Evolutionary conservation across 345 rosid species (phyloP).

Genomic region (Cochlearia excelsa): DNA sequence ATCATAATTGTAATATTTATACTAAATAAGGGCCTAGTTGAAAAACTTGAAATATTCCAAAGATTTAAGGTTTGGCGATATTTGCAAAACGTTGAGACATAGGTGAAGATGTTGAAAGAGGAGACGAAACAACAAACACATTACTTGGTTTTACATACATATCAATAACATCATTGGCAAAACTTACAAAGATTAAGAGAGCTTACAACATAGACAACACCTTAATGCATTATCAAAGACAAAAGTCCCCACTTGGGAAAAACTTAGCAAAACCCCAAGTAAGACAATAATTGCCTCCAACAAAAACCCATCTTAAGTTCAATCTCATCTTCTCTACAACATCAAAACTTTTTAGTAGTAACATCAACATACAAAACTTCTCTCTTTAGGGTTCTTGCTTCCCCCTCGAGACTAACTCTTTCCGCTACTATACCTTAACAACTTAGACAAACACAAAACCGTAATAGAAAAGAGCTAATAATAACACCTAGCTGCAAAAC

Average conservation of each 20-base stretch:
- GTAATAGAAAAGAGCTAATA: slow-evolving; percentile 24
- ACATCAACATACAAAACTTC: slow-evolving; percentile 38
- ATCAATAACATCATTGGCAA: slow-evolving; percentile 33
- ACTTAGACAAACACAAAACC: slow-evolving; percentile 19
- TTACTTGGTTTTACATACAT: neutral
- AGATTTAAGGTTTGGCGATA: too few relatives aligned
- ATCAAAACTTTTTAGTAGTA: slow-evolving; percentile 32
- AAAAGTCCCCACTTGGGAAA: slow-evolving; percentile 1
- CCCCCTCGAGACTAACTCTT: slow-evolving; percentile 19
- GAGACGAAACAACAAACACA: too few relatives aligned
- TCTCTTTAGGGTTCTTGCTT: slow-evolving; percentile 22
- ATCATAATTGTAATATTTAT: too few relatives aligned
- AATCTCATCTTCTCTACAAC: slow-evolving; percentile 20
- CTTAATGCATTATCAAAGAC: slow-evolving; percentile 12
- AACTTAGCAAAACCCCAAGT: neutral
- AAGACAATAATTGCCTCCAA: neutral
- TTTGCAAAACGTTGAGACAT: too few relatives aligned
- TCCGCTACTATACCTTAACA: slow-evolving; percentile 30
- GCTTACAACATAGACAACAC: slow-evolving; percentile 14
- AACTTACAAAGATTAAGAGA: slow-evolving; percentile 37
- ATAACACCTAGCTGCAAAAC: slow-evolving; percentile 76
- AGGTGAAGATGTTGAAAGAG: too few relatives aligned
- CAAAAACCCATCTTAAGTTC: slow-evolving; percentile 8
- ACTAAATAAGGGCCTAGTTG: too few relatives aligned
- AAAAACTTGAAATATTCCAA: too few relatives aligned